These are phyloP conservation scores for Pancytospora philotis DNA, from an alignment of 371 early-diverging fungal genomes.

Conservation along the genomic window DNA sequence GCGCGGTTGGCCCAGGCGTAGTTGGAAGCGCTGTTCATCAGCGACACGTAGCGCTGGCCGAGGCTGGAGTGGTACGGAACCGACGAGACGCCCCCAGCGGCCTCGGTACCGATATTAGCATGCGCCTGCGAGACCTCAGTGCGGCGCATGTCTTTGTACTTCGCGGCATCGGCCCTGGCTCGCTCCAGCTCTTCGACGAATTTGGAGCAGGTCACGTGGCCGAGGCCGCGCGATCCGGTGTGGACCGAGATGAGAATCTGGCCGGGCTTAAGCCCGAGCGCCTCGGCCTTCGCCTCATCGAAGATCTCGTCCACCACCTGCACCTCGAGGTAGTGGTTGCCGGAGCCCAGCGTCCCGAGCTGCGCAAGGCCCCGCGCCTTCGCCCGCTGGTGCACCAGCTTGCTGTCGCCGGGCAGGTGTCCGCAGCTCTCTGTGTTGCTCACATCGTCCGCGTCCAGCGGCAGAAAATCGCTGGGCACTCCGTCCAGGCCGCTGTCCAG, in stretches of 20 bases:
- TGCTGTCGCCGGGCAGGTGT: conserved; percentile 21
- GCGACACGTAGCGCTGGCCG: conserved; percentile 42
- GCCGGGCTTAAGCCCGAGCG: conserved; percentile 38
- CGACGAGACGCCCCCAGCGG: background rate
- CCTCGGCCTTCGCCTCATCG: conserved; percentile 32
- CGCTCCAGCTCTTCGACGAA: conserved; percentile 25
- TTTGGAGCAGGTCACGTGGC: conserved; percentile 42
- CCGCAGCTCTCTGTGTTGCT: conserved; percentile 52
- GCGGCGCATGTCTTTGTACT: conserved; percentile 2
- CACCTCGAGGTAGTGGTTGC: conserved; percentile 61
- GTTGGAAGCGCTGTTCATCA: conserved; percentile 54
- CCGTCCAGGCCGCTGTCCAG: conserved; percentile 39
- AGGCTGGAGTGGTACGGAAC: conserved; percentile 17
- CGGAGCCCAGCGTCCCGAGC: conserved; percentile 57
- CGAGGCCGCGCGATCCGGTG: conserved; percentile 58
- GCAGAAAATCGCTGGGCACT: background rate
- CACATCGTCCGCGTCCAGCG: conserved; percentile 34
- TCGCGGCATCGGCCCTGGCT: background rate
- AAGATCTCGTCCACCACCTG: conserved; percentile 53
- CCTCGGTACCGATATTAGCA: background rate
- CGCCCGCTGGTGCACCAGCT: conserved; percentile 43
- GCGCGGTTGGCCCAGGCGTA: conserved; percentile 59
- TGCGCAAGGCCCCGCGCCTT: conserved; percentile 47
- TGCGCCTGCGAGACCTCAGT: background rate
- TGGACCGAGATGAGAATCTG: conserved; percentile 56